A percentile compares a stretch with the other conserved stretches of the same genome.
phyloP scores from a whole-genome alignment of 2,329 filamentous ascomycete species.

The Nemania diffusa region DNA sequence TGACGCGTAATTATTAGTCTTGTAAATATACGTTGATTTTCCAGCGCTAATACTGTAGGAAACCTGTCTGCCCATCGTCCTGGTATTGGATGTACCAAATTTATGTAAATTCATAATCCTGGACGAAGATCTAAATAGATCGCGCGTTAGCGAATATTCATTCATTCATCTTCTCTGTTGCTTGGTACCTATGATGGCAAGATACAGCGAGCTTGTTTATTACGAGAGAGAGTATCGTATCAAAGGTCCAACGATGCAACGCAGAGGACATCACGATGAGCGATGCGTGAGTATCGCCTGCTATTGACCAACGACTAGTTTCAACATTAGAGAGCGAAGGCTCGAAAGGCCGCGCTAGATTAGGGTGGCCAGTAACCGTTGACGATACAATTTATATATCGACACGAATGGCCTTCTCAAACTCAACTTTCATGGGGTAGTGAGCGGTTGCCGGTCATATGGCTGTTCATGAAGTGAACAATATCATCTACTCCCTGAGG shows the following conservation, averaged over 20 bases:
- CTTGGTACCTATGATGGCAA: neutral
- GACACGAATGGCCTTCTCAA: neutral
- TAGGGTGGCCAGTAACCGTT: too few relatives aligned
- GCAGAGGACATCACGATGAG: neutral
- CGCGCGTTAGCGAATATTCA: neutral
- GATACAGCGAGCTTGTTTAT: neutral
- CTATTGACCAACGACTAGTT: neutral
- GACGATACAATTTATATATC: too few relatives aligned
- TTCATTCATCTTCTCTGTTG: neutral
- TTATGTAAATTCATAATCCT: neutral
- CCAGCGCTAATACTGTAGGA: neutral
- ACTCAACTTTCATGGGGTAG: neutral
- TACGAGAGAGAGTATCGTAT: neutral
- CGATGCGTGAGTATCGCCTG: neutral
- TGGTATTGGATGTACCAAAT: too few relatives aligned
- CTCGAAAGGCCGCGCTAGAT: too few relatives aligned
- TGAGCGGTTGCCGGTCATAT: neutral
- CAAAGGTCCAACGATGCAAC: neutral
- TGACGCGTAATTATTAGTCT: neutral
- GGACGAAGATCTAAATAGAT: neutral
- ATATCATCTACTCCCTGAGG: constrained; percentile 42
- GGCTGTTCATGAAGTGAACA: constrained; percentile 27
- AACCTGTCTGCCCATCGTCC: too few relatives aligned
- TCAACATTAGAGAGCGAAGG: too few relatives aligned
- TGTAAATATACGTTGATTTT: neutral